Evolutionary conservation across 1,284 basidiomycete genomes (phyloP).

Genomic region (Pseudozyma flocculosa): DNA sequence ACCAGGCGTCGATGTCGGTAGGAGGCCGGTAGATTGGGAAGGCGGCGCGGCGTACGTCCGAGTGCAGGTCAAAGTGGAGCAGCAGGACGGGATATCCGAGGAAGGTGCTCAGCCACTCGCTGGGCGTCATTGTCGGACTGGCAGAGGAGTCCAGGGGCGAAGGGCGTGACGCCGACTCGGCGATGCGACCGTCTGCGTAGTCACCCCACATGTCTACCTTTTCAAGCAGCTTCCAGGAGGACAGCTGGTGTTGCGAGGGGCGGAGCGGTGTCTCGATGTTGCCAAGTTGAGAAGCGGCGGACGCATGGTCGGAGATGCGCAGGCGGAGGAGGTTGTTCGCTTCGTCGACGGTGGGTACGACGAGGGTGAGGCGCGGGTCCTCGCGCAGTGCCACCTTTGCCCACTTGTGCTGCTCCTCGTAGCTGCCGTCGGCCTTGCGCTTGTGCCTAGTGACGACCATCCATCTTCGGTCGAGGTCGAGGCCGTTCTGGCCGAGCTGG

Average conservation of each 20-base stretch:
- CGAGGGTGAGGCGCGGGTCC: constrained; percentile 33
- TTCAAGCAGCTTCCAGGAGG: constrained; percentile 13
- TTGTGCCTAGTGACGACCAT: constrained; percentile 21
- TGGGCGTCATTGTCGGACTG: constrained; percentile 7
- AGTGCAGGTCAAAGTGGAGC: constrained; percentile 39
- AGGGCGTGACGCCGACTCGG: background rate
- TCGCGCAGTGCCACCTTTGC: constrained; percentile 28
- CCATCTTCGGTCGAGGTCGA: constrained; percentile 45
- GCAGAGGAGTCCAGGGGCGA: background rate
- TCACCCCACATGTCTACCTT: constrained; percentile 40
- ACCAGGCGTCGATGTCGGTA: constrained; percentile 4
- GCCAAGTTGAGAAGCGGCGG: background rate
- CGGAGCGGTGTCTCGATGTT: constrained; percentile 17
- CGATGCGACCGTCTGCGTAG: constrained; percentile 32
- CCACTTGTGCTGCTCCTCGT: constrained; percentile 2
- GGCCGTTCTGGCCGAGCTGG: constrained; percentile 23
- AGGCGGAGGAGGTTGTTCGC: constrained; percentile 8
- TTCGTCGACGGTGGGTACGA: constrained; percentile 24
- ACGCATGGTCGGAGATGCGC: constrained; percentile 7
- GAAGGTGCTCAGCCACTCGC: constrained; percentile 41
- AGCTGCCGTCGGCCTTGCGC: background rate
- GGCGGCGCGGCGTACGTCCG: constrained; percentile 9
- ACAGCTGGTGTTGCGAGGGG: constrained; percentile 4
- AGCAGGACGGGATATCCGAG: constrained; percentile 38
- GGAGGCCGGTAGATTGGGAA: constrained; percentile 47